Percentiles rank a stretch among this genome's conserved stretches.
These are phyloP conservation scores for Sambucus nigra DNA, from an alignment of 129 eudicot genomes.

Conservation along the genomic window DNA sequence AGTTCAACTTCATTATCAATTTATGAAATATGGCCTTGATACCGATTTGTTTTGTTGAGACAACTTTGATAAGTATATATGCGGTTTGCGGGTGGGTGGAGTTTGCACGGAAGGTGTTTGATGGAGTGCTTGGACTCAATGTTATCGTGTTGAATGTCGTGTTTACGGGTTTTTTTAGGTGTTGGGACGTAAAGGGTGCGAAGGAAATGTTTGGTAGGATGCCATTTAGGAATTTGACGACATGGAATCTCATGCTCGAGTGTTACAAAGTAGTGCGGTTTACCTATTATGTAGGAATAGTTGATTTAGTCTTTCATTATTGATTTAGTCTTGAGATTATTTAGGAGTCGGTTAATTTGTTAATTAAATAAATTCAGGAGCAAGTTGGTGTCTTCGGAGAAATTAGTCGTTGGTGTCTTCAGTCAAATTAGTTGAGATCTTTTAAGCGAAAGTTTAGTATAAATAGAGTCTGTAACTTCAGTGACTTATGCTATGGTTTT, in stretches of 20 bases:
- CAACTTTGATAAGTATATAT: slow-evolving; percentile 32
- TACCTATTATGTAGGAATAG: no score
- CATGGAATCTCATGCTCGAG: slow-evolving; percentile 17
- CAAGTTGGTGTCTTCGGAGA: no score
- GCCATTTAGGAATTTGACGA: slow-evolving; percentile 23
- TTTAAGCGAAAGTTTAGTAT: no score
- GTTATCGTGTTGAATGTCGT: slow-evolving; percentile 32
- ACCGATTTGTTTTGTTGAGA: slow-evolving; percentile 33
- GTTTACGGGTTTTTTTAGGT: slow-evolving; percentile 30
- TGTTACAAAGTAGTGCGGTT: no score
- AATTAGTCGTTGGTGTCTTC: no score
- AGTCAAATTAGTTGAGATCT: no score
- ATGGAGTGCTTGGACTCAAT: slow-evolving; percentile 27
- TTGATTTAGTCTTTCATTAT: no score
- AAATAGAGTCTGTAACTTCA: no score
- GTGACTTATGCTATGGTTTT: no score
- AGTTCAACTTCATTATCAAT: slow-evolving; percentile 23
- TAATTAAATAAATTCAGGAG: no score
- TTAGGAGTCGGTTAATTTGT: no score
- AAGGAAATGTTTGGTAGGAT: slow-evolving; percentile 18
- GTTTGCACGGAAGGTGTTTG: slow-evolving; percentile 29
- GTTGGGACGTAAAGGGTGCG: slow-evolving; percentile 25
- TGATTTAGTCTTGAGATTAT: no score
- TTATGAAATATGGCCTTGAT: slow-evolving; percentile 18
- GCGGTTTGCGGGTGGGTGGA: slow-evolving; percentile 24